Evolutionary conservation across 805 yeast genomes (phyloP), one percentile per base, ranked within the genome.

Genomic region (Candida taoyuanica): DNA sequence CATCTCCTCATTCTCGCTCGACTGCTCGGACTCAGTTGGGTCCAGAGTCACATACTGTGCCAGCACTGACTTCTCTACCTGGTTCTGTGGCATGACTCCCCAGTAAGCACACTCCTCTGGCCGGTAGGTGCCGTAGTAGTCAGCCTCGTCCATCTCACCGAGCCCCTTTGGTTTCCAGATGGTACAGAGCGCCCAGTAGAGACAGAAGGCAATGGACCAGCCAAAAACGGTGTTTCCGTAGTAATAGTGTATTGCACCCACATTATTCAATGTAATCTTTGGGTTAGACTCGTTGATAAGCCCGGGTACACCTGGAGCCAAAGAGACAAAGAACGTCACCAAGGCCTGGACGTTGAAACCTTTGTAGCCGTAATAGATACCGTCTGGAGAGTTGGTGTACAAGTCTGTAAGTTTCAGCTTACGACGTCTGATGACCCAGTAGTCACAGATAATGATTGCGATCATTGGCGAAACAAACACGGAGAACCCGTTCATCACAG

Each of bases 221-320:
- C 68, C 66, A 43, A 67, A 69, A 43, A 71, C 57, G 14, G 67
- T 59, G 39, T 68, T 70, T 36, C 71, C 74, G 36, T 65, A 57
- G 50, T 62, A 72, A 49, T 62, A 69, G 40, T 68, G 63, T 7
- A 58, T 53, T 13, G 65, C 59, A n/a, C 76, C 76, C 4, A 5
- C 13, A 33, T 50, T 42, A 21, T 55, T 46, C 41, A 61, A 14
- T 13, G 25, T 23, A 17, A 40, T 33, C 13, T 27, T 23, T 12
- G 44, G 31, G 35, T 53, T 63, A 31, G 56, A 59, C 49, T 47
- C 61, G 66, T 50, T 63, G 46, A 58, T 64, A 46, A 54, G 61
- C 25, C 79, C 79, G 3, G 79, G 79, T 18, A 74, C 40, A 16
- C 74, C 74, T 14, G 76, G 77, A 9, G 67, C 63, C 52, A 65